phyloP scores from a whole-genome alignment of 306 rosid genomes.

The Abrus precatorius region DNA sequence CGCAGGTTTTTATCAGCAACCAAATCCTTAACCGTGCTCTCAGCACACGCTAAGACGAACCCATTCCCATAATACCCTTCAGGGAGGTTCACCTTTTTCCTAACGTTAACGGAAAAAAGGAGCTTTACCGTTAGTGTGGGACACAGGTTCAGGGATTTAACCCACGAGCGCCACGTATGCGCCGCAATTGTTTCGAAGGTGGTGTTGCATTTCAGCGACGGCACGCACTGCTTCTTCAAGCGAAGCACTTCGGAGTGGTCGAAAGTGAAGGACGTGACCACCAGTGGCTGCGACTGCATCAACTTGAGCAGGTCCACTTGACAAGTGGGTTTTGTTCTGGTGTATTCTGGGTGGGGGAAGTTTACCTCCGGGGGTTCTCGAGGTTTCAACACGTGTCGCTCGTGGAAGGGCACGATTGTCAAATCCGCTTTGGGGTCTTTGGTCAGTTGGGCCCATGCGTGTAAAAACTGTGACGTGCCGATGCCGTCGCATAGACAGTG shows the following conservation, averaged over 20 bases:
- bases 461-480: conserved; percentile 83
- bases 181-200: conserved; percentile 79
- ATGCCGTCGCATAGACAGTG: conserved; percentile 86
- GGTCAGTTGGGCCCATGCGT: conserved; percentile 77
- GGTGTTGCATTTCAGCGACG: conserved; percentile 71
- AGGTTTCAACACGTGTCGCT: conserved; percentile 68
- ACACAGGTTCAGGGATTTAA: conserved; percentile 56
- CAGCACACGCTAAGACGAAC: conserved; percentile 74
- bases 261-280: conserved; percentile 68
- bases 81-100: conserved; percentile 54
- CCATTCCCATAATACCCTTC: conserved; percentile 81
- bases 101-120: conserved; percentile 77
- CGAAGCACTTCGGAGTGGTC: conserved; percentile 56
- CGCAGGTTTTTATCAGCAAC: conserved; percentile 53
- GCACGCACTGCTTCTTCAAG: conserved; percentile 69
- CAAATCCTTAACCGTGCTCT: conserved; percentile 61
- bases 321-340: conserved; percentile 45
- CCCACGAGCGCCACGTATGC: conserved; percentile 96
- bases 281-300: conserved; percentile 71
- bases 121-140: conserved; percentile 62
- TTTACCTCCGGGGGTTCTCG: conserved; percentile 52
- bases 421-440: conserved; percentile 31
- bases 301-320: conserved; percentile 52
- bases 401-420: conserved; percentile 63
- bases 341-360: conserved; percentile 58